Evolutionary conservation across 768 basidiomycete genomes (phyloP).

Genomic region (Tephrocybe sp.): DNA sequence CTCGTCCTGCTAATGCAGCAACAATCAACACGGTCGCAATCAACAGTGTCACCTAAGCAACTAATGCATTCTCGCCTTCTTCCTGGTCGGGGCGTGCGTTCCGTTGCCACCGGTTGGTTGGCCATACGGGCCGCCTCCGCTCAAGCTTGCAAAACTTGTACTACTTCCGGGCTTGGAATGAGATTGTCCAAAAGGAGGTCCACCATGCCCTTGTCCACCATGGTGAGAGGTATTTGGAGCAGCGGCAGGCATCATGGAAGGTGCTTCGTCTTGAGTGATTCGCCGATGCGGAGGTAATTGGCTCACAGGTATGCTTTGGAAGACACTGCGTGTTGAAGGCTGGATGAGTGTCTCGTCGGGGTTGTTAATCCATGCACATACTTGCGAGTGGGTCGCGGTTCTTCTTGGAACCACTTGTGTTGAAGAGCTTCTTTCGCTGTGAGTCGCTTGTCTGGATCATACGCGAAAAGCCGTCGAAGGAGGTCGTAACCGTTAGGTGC

Average conservation of each 20-base stretch:
- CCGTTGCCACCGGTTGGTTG: slow-evolving; percentile 33
- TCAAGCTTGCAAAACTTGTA: slow-evolving; percentile 60
- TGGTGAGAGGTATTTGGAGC: slow-evolving; percentile 42
- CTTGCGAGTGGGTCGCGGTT: slow-evolving; percentile 84
- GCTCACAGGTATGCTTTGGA: slow-evolving; percentile 57
- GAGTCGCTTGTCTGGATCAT: slow-evolving; percentile 85
- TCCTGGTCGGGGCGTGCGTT: slow-evolving; percentile 41
- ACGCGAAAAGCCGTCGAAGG: slow-evolving; percentile 81
- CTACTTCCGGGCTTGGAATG: slow-evolving; percentile 61
- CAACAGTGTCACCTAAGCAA: slow-evolving; percentile 8
- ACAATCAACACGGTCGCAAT: slow-evolving; percentile 3
- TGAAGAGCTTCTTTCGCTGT: slow-evolving; percentile 78
- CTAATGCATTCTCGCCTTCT: slow-evolving; percentile 58
- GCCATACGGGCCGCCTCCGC: slow-evolving; percentile 48
- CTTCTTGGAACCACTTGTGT: slow-evolving; percentile 92
- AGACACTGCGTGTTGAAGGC: slow-evolving; percentile 56
- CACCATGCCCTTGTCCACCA: slow-evolving; percentile 26
- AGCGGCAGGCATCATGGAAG: slow-evolving; percentile 75
- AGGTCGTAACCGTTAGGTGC: slow-evolving; percentile 73
- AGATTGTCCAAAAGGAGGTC: slow-evolving; percentile 44
- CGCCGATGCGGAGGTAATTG: slow-evolving; percentile 83
- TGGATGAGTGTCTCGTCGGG: background rate
- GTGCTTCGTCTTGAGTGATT: slow-evolving; percentile 91
- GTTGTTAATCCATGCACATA: slow-evolving; percentile 35
- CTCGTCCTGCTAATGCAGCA: slow-evolving; percentile 7